Base-by-base conservation (phyloP, 2,329 filamentous ascomycete genomes). In the Fusarium vanettenii region DNA sequence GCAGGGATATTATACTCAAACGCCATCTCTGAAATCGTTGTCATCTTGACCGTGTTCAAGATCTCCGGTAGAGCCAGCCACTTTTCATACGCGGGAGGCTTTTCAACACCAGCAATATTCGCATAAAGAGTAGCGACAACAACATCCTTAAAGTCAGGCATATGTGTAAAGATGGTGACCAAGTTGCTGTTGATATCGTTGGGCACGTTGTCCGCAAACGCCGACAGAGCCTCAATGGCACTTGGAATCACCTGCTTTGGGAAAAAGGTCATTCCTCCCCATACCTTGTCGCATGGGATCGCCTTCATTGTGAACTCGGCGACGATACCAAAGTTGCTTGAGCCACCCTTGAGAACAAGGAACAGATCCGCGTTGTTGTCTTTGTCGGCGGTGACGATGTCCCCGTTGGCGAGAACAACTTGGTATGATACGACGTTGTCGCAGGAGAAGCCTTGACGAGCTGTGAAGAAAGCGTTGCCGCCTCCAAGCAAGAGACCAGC, bases 331-430 rank as follows among this genome's bases (percentile, higher is more conserved):
- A 86, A 86, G 71, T 86, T 88, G 62, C 82, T 82, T 3, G 81
- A 80, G n/a, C 77, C 76, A 20, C 86, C 86, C 10, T 84, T 82
- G 1, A 87, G 79, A 4, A 86, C 86, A 72, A 81, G 83, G 74
- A 80, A 89, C 2, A 89, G 81, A 60, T 89, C 86, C 0, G 72
- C 3, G 69, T 87, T 82, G 18, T 75, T 60, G 0, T 68, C 64
- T 0, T 61, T 57, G 43, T 83, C 85, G 1, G 84, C 87, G 5
- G 82, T 81, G 39, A 89, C 80, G 22, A 89, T 81, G 2, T 75
- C 69, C 0, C 88, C 87, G 33, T 82, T 80, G 0, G 86, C 84
- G 2, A 88, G 83, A 2, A 90, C 87, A 11, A 90, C 81, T 67
- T 89, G 82, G 60, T 82, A 88, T 22, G 81, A 82, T 25, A 78